Percentiles rank a stretch among this genome's conserved stretches.
These are phyloP conservation scores for Sequoiadendron giganteum DNA, from an alignment of 75 land plant genomes.

Conservation along the genomic window DNA sequence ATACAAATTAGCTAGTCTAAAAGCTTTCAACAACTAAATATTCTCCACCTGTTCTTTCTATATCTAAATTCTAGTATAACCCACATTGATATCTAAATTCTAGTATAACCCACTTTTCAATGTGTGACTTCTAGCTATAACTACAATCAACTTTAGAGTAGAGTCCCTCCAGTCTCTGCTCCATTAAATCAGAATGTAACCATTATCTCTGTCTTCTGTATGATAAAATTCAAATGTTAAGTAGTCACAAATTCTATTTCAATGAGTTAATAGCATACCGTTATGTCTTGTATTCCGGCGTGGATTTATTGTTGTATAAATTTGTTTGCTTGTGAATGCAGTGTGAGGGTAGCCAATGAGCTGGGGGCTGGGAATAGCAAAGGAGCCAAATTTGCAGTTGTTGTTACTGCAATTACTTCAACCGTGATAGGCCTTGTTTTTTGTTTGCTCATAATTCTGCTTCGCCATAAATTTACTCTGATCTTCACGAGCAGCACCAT, in stretches of 20 bases:
- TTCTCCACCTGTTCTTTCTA: too few species aligned
- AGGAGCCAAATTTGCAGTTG: too few species aligned
- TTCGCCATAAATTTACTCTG: too few species aligned
- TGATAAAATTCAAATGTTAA: background rate
- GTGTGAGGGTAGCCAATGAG: too few species aligned
- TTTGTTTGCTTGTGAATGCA: background rate
- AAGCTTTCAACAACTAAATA: too few species aligned
- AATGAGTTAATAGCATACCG: background rate
- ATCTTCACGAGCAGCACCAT: too few species aligned
- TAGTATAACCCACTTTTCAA: background rate
- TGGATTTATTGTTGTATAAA: background rate
- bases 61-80: background rate
- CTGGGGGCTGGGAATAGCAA: too few species aligned
- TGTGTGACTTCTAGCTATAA: too few species aligned
- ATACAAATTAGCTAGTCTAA: background rate
- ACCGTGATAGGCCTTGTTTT: too few species aligned
- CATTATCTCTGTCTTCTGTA: background rate
- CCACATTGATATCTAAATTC: background rate
- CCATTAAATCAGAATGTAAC: background rate
- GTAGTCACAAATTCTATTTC: background rate
- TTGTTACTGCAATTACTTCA: too few species aligned
- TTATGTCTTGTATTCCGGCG: background rate
- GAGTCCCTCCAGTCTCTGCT: background rate
- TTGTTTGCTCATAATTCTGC: too few species aligned
- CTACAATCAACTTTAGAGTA: too few species aligned